Percentiles rank a stretch among this genome's conserved stretches.
Evolutionary conservation across 1,139 yeast species (phyloP).

Genomic region (Pneumocystis carinii): DNA sequence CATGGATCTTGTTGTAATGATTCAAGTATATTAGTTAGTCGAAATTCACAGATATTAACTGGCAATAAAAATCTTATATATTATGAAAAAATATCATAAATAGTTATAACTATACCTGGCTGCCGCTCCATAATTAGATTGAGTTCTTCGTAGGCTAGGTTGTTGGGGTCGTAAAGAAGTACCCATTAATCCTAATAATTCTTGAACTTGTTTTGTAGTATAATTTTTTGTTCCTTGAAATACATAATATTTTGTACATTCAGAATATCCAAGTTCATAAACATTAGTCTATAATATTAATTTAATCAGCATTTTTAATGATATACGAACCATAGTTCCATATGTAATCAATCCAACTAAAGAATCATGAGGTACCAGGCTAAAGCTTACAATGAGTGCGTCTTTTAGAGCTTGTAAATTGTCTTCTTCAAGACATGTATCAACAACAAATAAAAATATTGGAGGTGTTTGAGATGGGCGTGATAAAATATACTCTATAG

Average conservation of each 20-base stretch:
- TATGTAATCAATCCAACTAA: slow-evolving; percentile 80
- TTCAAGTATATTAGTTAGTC: slow-evolving; percentile 67
- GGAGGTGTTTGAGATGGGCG: slow-evolving; percentile 89
- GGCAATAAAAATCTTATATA: slow-evolving; percentile 73
- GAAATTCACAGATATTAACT: slow-evolving; percentile 73
- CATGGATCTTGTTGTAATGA: slow-evolving; percentile 74
- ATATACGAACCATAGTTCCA: slow-evolving; percentile 51
- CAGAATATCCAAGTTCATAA: slow-evolving; percentile 73
- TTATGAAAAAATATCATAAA: slow-evolving; percentile 20
- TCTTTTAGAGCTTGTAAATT: slow-evolving; percentile 81
- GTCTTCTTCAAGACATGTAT: slow-evolving; percentile 88
- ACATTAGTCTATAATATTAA: slow-evolving; percentile 46
- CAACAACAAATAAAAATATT: slow-evolving; percentile 79
- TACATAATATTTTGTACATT: slow-evolving; percentile 66
- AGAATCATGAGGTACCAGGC: slow-evolving; percentile 83
- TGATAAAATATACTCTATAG: slow-evolving; percentile 79
- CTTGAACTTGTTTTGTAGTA: slow-evolving; percentile 56
- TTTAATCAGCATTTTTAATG: background rate
- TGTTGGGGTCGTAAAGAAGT: slow-evolving; percentile 25
- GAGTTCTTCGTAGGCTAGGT: slow-evolving; percentile 21
- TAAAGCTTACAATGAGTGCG: slow-evolving; percentile 63
- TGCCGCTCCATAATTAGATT: slow-evolving; percentile 15
- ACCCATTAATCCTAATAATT: slow-evolving; percentile 47
- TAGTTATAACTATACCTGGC: slow-evolving; percentile 10
- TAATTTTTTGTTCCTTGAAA: slow-evolving; percentile 90